phyloP scores from a whole-genome alignment of 352 stramenopile genomes.

The Globisporangium cederbergense region DNA sequence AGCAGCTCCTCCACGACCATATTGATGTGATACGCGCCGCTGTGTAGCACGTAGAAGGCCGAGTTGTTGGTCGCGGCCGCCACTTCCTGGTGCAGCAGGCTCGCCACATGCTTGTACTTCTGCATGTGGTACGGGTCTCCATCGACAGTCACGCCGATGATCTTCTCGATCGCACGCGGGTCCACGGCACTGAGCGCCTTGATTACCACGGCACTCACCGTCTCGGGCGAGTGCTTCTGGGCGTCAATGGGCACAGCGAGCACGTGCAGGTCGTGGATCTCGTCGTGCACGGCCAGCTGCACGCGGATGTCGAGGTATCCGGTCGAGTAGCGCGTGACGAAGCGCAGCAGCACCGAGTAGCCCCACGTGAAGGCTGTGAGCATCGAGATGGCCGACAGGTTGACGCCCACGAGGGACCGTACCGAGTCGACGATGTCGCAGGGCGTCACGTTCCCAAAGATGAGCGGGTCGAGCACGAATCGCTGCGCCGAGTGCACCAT shows the following conservation, averaged over 20 bases:
- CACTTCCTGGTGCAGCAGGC: constrained; percentile 25
- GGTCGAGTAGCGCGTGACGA: constrained; percentile 29
- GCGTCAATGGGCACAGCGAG: constrained; percentile 33
- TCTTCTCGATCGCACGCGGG: constrained; percentile 32
- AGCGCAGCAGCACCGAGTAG: constrained; percentile 39
- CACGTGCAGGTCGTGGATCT: constrained; percentile 47
- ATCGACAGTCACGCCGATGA: constrained; percentile 45
- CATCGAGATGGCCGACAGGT: constrained; percentile 33
- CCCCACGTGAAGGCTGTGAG: constrained; percentile 36
- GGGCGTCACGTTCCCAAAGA: constrained; percentile 17
- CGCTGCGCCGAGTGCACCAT: constrained; percentile 36
- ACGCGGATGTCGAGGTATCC: constrained; percentile 42
- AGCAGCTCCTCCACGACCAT: constrained; percentile 44
- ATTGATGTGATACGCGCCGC: constrained; percentile 36
- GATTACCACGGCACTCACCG: constrained; percentile 22
- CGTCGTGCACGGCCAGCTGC: constrained; percentile 37
- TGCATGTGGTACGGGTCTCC: constrained; percentile 48
- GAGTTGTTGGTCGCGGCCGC: constrained; percentile 22
- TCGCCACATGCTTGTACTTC: constrained; percentile 27
- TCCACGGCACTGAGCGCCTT: constrained; percentile 32
- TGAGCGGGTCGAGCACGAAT: constrained; percentile 21
- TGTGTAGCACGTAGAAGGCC: constrained; percentile 42
- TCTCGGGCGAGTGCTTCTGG: constrained; percentile 30
- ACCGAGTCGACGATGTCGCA: constrained; percentile 26
- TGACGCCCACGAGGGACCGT: constrained; percentile 32